These are phyloP conservation scores for Leptoxyphium fumago DNA, from an alignment of 2,329 filamentous ascomycete species.

Conservation along the genomic window DNA sequence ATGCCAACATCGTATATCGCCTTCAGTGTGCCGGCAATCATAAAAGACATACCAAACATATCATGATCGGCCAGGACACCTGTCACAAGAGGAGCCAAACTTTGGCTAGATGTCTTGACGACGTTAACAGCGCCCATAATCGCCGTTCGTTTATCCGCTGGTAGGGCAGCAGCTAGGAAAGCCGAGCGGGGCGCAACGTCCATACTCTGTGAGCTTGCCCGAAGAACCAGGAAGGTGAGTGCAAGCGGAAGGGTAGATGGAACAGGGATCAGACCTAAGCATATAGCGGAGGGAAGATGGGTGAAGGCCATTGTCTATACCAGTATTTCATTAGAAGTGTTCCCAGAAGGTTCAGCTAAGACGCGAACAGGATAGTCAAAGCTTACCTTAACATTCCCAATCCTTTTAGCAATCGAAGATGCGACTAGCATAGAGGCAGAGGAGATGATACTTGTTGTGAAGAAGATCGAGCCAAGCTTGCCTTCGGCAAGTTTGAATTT, in stretches of 20 bases:
- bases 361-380: too few species aligned
- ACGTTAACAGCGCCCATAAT: conserved; percentile 54
- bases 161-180: conserved; percentile 52
- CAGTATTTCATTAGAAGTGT: too few species aligned
- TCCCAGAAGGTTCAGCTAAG: too few species aligned
- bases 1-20: conserved; percentile 45
- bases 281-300: conserved; percentile 43
- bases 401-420: conserved; percentile 50
- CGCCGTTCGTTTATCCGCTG: conserved; percentile 49
- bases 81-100: conserved; percentile 39
- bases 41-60: conserved; percentile 48
- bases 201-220: conserved; percentile 51
- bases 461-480: conserved; percentile 40
- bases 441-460: conserved; percentile 29
- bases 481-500: conserved; percentile 41
- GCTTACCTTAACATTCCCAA: too few species aligned
- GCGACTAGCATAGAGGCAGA: conserved; percentile 33
- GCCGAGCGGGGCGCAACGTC: conserved; percentile 53
- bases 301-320: conserved; percentile 51
- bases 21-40: conserved; percentile 39
- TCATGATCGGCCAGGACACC: conserved; percentile 39
- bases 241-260: conserved; percentile 38
- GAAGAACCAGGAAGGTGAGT: conserved; percentile 41
- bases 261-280: conserved; percentile 45
- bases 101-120: conserved; percentile 44